Conservation (phyloP, 345 rosid genomes). For the Hypericum androsaemum region DNA sequence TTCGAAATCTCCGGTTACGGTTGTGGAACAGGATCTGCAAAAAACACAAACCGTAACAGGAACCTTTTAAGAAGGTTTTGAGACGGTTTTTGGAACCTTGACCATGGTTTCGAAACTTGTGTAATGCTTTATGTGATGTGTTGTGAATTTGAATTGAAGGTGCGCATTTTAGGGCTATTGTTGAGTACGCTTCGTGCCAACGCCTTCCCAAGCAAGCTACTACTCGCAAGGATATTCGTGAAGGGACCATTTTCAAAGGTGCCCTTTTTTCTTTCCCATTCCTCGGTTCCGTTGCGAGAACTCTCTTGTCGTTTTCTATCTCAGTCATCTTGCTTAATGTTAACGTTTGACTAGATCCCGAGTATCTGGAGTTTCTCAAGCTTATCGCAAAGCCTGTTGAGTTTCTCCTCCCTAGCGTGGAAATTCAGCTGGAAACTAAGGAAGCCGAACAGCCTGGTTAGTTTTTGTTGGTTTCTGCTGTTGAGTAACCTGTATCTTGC, state of each 20-base stretch:
- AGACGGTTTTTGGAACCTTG: too few relatives aligned
- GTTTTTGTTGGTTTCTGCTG: too few relatives aligned
- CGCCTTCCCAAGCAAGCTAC: constrained; percentile 38
- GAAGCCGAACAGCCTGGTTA: too few relatives aligned
- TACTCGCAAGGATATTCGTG: constrained; percentile 52
- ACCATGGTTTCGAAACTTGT: neutral
- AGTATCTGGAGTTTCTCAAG: too few relatives aligned
- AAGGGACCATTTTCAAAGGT: constrained; percentile 56
- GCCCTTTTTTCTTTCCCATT: neutral
- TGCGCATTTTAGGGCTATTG: constrained; percentile 51
- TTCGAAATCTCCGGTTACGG: too few relatives aligned
- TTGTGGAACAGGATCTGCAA: too few relatives aligned
- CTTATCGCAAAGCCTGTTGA: constrained; percentile 55
- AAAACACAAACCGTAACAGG: too few relatives aligned
- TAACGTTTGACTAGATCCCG: constrained; percentile 35
- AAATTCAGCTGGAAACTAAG: constrained; percentile 54
- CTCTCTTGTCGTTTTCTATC: neutral
- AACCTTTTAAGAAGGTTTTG: too few relatives aligned
- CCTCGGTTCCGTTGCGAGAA: neutral
- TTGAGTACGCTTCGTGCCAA: constrained; percentile 72
- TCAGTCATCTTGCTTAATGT: too few relatives aligned
- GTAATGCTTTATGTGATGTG: neutral
- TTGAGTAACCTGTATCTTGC: too few relatives aligned
- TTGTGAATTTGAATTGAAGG: constrained; percentile 32
- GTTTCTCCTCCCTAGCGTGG: constrained; percentile 51